Percentiles rank a stretch among this genome's conserved stretches.
phyloP scores from a whole-genome alignment of 208 protist species.

The Entamoeba nuttalli region DNA sequence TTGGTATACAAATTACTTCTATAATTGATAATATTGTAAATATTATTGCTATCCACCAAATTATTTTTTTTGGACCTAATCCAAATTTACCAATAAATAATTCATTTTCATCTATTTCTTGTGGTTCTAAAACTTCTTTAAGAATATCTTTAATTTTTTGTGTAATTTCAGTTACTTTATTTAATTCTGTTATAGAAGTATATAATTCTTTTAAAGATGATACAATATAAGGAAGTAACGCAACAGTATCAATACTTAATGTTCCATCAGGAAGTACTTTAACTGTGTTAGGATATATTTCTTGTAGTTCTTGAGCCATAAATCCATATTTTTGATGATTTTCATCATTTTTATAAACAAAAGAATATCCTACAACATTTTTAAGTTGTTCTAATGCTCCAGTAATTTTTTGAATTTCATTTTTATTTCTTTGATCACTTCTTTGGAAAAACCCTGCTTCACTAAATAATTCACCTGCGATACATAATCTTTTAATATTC shows the following conservation, averaged over 20 bases:
- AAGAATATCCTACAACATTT: neutral
- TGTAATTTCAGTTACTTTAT: neutral
- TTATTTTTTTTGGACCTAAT: neutral
- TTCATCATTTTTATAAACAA: neutral
- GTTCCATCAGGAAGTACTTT: neutral
- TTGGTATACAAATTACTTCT: neutral
- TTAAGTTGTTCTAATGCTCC: neutral
- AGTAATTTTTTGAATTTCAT: neutral
- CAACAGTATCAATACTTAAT: neutral
- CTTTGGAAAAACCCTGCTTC: neutral
- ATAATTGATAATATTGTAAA: neutral
- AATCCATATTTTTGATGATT: neutral
- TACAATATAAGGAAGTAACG: neutral
- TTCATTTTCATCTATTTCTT: neutral
- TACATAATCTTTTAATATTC: neutral
- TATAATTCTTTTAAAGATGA: neutral
- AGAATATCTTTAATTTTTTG: neutral
- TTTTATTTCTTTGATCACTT: neutral
- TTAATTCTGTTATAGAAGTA: neutral
- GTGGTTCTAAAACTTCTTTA: neutral
- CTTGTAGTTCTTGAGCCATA: neutral
- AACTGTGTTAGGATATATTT: neutral
- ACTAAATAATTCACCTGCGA: neutral
- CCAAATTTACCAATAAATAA: neutral
- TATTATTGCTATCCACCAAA: neutral